Base-by-base conservation (phyloP, 768 basidiomycete genomes). In the Ramaria sp. region DNA sequence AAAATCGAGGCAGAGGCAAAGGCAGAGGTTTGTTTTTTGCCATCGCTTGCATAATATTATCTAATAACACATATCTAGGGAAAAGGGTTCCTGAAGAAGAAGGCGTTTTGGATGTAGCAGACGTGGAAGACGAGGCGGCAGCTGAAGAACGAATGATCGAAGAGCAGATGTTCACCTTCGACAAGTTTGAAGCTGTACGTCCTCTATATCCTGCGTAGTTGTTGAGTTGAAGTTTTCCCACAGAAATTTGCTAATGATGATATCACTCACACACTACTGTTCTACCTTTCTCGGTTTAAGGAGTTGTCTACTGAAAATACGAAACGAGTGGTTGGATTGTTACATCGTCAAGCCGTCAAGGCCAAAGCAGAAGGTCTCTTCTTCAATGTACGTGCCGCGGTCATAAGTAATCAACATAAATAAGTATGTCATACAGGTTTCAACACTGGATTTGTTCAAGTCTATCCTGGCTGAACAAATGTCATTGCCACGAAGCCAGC, bases 291-390 rank as follows among this genome's bases (percentile, higher is more conserved):
- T 44, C 79, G 89, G 16, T 95, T 89, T 73, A 82, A 79, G 63
- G 88, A 93, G 50, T 92, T 94, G 66, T 75, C 78, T 2, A 69
- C 85, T 0, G 90, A 97, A 61, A 77, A 85, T 64, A 86, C 98
- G 83, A 89, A 88, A 66, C 79, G 93, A 45, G 85, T 91, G 37
- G 92, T 98, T 32, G 79, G 78, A 60, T 70, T 99, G 60, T 76
- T 99, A 61, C 90, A 98, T 65, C 80, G 96, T 13, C 90, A 95
- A 59, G 93, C 85, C 43, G 81, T 99, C 57, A 83, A 79, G 61
- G 84, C 85, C 15, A 93, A 96, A 66, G 90, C 92, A 0, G 96
- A 98, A 65, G 95, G 86, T 0, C 69, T 99, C 8, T 98, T 91
- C 69, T 99, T 95, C 78, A 90, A 94, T 70, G 95, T 92, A 25